These are phyloP conservation scores for Kodamaea hsintzibuensis DNA, from an alignment of 805 yeast species.

Conservation along the genomic window DNA sequence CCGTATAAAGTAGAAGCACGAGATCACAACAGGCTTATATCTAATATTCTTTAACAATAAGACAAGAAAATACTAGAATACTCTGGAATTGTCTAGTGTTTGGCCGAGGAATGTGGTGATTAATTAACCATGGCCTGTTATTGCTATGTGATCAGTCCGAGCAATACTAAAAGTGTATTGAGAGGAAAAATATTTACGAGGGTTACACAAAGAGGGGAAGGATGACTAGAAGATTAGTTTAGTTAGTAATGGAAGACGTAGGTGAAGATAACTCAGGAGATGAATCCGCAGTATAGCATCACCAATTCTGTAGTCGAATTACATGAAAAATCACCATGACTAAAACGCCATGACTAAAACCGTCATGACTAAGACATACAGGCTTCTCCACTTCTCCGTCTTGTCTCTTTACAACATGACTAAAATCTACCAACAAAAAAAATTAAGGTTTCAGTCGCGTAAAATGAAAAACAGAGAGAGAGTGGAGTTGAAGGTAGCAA, in stretches of 20 bases:
- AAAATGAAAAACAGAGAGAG: not conserved
- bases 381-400: not conserved
- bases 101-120: not conserved
- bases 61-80: not conserved
- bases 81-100: not conserved
- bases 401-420: not conserved
- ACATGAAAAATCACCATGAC: not conserved
- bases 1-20: not conserved
- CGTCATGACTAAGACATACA: too few species aligned
- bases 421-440: not conserved
- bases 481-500: not conserved
- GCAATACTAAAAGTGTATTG: not conserved
- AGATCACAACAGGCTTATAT: too few species aligned
- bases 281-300: not conserved
- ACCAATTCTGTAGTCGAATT: not conserved
- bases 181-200: not conserved
- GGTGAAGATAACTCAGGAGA: not conserved
- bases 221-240: not conserved
- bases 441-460: slow-evolving; percentile 2
- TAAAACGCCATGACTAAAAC: too few species aligned
- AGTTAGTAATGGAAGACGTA: not conserved
- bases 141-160: slow-evolving; percentile 3
- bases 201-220: not conserved
- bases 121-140: not conserved
- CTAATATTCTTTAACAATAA: too few species aligned